These are phyloP conservation scores for Pilaira anomala DNA, from an alignment of 192 early-diverging fungal species.

Conservation along the genomic window DNA sequence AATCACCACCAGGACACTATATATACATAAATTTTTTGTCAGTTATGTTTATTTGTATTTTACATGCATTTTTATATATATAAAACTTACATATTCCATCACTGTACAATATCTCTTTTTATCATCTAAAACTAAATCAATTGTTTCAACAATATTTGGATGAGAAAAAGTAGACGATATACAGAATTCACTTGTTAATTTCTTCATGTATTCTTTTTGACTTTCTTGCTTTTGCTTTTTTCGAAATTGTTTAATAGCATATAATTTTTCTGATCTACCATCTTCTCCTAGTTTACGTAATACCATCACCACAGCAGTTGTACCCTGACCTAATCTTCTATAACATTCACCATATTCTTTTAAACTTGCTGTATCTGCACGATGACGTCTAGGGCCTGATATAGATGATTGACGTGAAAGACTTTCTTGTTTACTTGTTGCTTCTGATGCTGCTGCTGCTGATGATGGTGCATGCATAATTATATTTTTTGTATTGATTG, in stretches of 20 bases:
- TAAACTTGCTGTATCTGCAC: constrained; percentile 26
- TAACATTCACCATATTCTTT: constrained; percentile 47
- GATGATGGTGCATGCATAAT: background rate
- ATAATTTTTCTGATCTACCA: constrained; percentile 66
- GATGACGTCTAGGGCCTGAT: constrained; percentile 9
- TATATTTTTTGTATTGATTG: constrained; percentile 1
- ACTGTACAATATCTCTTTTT: constrained; percentile 80
- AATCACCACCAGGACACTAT: constrained; percentile 92
- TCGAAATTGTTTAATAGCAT: constrained; percentile 95
- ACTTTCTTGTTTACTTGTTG: background rate
- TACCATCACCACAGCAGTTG: constrained; percentile 84
- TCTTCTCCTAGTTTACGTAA: constrained; percentile 72
- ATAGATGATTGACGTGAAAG: constrained; percentile 11
- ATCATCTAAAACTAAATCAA: constrained; percentile 96
- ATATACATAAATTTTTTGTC: constrained; percentile 14
- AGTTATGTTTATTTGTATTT: background rate
- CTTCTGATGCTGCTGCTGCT: background rate
- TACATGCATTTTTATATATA: background rate
- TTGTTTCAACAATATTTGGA: constrained; percentile 91
- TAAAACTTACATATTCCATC: constrained; percentile 58
- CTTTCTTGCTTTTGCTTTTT: constrained; percentile 75
- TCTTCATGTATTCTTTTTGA: constrained; percentile 96
- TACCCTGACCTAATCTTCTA: constrained; percentile 79
- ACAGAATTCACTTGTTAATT: constrained; percentile 94
- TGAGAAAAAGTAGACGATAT: constrained; percentile 91